phyloP scores from a whole-genome alignment of 768 basidiomycete genomes.

The Boletales sp. region DNA sequence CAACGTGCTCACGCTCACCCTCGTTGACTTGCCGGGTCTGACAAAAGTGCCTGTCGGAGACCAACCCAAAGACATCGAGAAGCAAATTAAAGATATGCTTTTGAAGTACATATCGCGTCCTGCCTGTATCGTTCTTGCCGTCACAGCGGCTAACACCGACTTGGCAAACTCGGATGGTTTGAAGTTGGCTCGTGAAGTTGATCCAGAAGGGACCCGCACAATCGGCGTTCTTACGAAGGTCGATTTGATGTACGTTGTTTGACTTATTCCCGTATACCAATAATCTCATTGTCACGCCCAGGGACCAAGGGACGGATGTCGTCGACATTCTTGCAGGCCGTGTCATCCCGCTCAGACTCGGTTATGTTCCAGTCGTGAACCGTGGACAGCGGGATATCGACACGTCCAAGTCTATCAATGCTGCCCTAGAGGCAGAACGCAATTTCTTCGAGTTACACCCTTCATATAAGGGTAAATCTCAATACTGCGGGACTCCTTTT shows the following conservation, averaged over 20 bases:
- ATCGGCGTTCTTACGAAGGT: slow-evolving; percentile 99
- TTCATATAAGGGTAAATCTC: slow-evolving; percentile 90
- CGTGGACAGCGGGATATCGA: slow-evolving; percentile 98
- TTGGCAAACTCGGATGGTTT: slow-evolving; percentile 98
- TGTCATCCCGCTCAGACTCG: slow-evolving; percentile 91
- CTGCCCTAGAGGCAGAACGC: slow-evolving; percentile 85
- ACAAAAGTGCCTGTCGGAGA: slow-evolving; percentile 95
- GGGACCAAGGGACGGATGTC: slow-evolving; percentile 97
- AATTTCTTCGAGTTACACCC: slow-evolving; percentile 93
- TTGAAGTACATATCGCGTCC: slow-evolving; percentile 93
- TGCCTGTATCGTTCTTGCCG: slow-evolving; percentile 94
- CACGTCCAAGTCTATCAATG: slow-evolving; percentile 73
- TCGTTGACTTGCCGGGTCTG: slow-evolving; percentile 95
- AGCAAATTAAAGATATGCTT: slow-evolving; percentile 96
- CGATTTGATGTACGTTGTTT: slow-evolving; percentile 81
- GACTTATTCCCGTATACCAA: not conserved
- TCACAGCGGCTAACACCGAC: slow-evolving; percentile 94
- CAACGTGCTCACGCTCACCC: slow-evolving; percentile 92
- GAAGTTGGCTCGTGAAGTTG: slow-evolving; percentile 94
- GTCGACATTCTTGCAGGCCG: slow-evolving; percentile 98
- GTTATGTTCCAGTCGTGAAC: slow-evolving; percentile 98
- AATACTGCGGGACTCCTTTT: slow-evolving; percentile 97
- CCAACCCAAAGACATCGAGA: slow-evolving; percentile 96
- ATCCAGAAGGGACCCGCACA: slow-evolving; percentile 94
- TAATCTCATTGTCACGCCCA: slow-evolving; percentile 30